Base-by-base conservation (phyloP, 2,329 filamentous ascomycete species). In the Penicillium digitatum region DNA sequence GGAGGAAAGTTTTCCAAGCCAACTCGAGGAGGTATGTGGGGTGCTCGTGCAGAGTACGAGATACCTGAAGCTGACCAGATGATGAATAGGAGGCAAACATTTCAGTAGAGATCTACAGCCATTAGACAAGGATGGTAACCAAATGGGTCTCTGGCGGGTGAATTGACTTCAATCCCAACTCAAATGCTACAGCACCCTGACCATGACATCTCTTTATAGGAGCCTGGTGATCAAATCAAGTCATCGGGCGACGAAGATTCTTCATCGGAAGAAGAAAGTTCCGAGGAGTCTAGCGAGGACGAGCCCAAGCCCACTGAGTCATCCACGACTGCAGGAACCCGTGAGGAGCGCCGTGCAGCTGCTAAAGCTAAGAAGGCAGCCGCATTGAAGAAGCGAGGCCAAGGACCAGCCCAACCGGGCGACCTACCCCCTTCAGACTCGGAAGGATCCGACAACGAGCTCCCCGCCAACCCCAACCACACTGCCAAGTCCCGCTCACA, bases 1-100 rank as follows among this genome's bases (percentile, higher is more conserved):
- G 91, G 88, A 68, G 90, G 92, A 76, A 97, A 97, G 78, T 96
- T 93, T 75, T 89, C 86, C 79, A 97, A 96, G 80, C 90, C 88
- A 64, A 91, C 90, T 66, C 84, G 93, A 77, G 93, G 93, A 82
- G 92, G 93, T 93, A 77, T 58, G 60, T 62, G 49, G 56, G 66
- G 82, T 62, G 57, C 53, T 44, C 40, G 20, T 42, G 18, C 27
- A 45, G 27, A 45, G n/a, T 9, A 34, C 20, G 5, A 39, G 22
- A 32, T 37, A 40, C 2, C 11, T 12, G 22, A 48, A 31, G 32
- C 60, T 61, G 18, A 62, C 45, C 22, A 32, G 18, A 14, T 8
- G 12, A 26, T 31, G 22, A 40, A 52, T 62, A 96, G 92, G 92
- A 60, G 94, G 94, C 69, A 96, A 96, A 77, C 87, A 95, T 70